phyloP scores from a whole-genome alignment of 495 filamentous ascomycete species.

The Podospora comata region DNA sequence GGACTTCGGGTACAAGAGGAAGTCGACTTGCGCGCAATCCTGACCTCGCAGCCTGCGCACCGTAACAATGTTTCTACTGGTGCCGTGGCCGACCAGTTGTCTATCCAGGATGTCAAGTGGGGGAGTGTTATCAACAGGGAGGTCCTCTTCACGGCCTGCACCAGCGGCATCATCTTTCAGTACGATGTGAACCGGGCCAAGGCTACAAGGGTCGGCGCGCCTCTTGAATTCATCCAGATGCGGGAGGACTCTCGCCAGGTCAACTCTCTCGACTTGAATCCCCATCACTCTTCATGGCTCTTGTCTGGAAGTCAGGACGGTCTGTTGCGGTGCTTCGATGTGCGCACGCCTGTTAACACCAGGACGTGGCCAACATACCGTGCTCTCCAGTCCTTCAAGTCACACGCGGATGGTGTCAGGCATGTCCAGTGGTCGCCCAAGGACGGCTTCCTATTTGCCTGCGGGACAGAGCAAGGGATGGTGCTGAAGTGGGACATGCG shows the following conservation, averaged over 20 bases:
- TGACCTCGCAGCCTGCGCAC: constrained; percentile 64
- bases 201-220: constrained; percentile 38
- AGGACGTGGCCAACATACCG: constrained; percentile 45
- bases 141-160: constrained; percentile 77
- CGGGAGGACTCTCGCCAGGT: constrained; percentile 86
- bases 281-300: constrained; percentile 69
- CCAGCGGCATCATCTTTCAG: constrained; percentile 80
- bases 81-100: constrained; percentile 64
- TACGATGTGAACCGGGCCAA: constrained; percentile 71
- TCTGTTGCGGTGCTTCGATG: constrained; percentile 65
- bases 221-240: constrained; percentile 67
- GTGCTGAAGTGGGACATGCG: constrained; percentile 59
- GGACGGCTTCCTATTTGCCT: constrained; percentile 82
- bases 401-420: constrained; percentile 71
- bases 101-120: constrained; percentile 83
- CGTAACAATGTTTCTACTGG: constrained; percentile 50
- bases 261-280: constrained; percentile 87
- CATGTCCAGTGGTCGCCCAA: constrained; percentile 87
- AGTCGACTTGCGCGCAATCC: constrained; percentile 73
- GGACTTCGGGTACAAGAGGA: constrained; percentile 65
- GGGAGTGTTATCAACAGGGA: constrained; percentile 48
- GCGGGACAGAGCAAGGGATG: constrained; percentile 79
- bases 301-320: constrained; percentile 92
- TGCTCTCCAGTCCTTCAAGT: constrained; percentile 43
- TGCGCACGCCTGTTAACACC: constrained; percentile 39